Evolutionary conservation across 2,329 filamentous ascomycete species (phyloP).

Genomic region (Alternaria tenuissima): DNA sequence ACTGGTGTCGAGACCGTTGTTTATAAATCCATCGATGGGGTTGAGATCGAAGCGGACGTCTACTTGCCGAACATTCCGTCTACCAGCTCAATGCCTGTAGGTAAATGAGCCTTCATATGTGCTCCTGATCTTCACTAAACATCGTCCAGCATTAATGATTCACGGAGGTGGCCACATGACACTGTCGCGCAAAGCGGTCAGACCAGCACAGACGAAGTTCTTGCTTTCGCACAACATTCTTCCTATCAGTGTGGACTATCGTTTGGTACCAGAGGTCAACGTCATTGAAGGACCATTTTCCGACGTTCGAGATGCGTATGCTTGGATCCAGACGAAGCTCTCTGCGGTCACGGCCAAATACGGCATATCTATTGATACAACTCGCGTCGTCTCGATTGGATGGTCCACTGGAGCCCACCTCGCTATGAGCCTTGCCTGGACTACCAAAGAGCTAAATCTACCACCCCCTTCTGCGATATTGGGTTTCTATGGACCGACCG

Average conservation of each 20-base stretch:
- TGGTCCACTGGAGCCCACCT: conserved; percentile 10
- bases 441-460: conserved; percentile 3
- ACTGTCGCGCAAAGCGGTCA: conserved; percentile 51
- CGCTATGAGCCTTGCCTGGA: conserved; percentile 13
- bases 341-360: conserved; percentile 2
- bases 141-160: conserved; percentile 53
- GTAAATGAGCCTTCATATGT: conserved; percentile 6
- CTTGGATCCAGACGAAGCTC: conserved; percentile 10
- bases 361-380: conserved; percentile 5
- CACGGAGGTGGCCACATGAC: conserved; percentile 57
- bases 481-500: conserved; percentile 10
- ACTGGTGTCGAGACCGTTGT: conserved; percentile 14
- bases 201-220: conserved; percentile 48
- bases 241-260: conserved; percentile 60
- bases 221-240: conserved; percentile 55
- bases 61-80: conserved; percentile 38
- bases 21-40: conserved; percentile 20
- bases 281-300: conserved; percentile 57
- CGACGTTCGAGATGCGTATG: conserved; percentile 52
- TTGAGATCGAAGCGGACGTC: conserved; percentile 41
- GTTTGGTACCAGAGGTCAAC: conserved; percentile 60
- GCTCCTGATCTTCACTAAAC: conserved; percentile 12
- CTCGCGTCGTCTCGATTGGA: conserved; percentile 7
- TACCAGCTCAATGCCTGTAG: conserved; percentile 12
- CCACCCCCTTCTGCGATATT: conserved; percentile 5